Conservation (phyloP, 2,329 filamentous ascomycete genomes). For the Tolypocladium pustulatum region DNA sequence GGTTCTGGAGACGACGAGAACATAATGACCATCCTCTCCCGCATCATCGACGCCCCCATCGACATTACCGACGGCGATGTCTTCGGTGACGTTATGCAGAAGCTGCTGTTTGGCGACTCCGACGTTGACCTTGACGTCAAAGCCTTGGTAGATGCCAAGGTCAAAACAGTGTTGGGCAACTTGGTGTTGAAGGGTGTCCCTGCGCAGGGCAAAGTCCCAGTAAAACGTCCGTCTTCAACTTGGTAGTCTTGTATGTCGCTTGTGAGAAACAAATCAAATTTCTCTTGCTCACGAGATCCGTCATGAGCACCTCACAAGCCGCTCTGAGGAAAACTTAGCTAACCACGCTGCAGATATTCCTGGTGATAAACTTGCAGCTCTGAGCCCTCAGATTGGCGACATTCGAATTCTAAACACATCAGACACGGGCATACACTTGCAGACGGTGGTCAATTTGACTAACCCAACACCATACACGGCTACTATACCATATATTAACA, state of each 20-base stretch:
- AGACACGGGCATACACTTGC: conserved; percentile 57
- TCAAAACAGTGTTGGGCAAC: conserved; percentile 71
- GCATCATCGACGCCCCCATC: conserved; percentile 68
- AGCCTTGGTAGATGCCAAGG: conserved; percentile 72
- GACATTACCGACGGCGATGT: conserved; percentile 71
- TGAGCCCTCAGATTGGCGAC: conserved; percentile 56
- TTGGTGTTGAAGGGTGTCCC: conserved; percentile 77
- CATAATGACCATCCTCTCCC: conserved; percentile 62
- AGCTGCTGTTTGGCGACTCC: conserved; percentile 63
- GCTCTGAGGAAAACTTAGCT: conserved; percentile 15
- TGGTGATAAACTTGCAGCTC: conserved; percentile 35
- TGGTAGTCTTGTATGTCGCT: conserved; percentile 17
- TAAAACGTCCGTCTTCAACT: conserved; percentile 73
- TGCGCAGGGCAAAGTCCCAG: conserved; percentile 72
- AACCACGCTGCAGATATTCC: conserved; percentile 43
- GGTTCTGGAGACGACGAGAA: conserved; percentile 43
- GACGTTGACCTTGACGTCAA: conserved; percentile 63
- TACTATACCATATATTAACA: conserved; percentile 66
- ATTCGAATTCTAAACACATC: conserved; percentile 66
- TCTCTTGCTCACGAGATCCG: background rate
- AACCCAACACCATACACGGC: conserved; percentile 87
- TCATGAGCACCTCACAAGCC: conserved; percentile 9
- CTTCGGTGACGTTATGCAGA: conserved; percentile 71
- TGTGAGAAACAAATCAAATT: background rate
- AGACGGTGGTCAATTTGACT: conserved; percentile 68